A percentile compares a stretch with the other conserved stretches of the same genome.
phyloP scores from a whole-genome alignment of 2,329 filamentous ascomycete species.

The Aspergillus sp. region DNA sequence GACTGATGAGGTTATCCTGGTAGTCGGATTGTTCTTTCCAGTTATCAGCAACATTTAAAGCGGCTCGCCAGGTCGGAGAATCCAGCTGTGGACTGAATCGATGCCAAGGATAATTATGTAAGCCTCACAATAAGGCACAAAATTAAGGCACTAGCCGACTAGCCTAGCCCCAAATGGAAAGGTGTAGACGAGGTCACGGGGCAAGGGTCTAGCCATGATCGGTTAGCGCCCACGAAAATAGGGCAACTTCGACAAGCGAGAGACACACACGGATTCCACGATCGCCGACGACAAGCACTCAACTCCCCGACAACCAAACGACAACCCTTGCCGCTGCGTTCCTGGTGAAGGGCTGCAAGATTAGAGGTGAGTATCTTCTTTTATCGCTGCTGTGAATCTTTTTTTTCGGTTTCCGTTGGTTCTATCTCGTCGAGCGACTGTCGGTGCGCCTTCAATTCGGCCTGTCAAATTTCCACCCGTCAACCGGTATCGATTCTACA shows the following conservation, averaged over 20 bases:
- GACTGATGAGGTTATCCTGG: no score
- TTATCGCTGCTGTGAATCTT: slow-evolving; percentile 15
- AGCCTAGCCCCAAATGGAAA: background rate
- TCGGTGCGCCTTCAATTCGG: slow-evolving; percentile 3
- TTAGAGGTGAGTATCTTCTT: slow-evolving; percentile 42
- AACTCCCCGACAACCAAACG: slow-evolving; percentile 42
- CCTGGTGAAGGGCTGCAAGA: slow-evolving; percentile 47
- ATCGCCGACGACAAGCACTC: slow-evolving; percentile 40
- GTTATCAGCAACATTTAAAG: background rate
- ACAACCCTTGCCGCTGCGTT: slow-evolving; percentile 41
- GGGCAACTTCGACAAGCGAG: slow-evolving; percentile 47
- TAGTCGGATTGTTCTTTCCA: no score
- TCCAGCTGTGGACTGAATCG: no score
- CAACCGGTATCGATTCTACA: background rate
- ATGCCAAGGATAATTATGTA: background rate
- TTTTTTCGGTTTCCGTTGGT: slow-evolving; percentile 23
- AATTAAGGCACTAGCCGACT: background rate
- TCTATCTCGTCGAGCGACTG: slow-evolving; percentile 25
- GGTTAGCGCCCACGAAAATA: slow-evolving; percentile 34
- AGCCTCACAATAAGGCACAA: background rate
- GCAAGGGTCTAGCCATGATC: slow-evolving; percentile 20
- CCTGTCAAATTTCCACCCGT: background rate
- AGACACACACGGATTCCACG: slow-evolving; percentile 47
- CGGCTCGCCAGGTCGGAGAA: background rate
- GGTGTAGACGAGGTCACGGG: slow-evolving; percentile 25